phyloP scores from a whole-genome alignment of 768 basidiomycete species.

The Albatrellus ellisii region DNA sequence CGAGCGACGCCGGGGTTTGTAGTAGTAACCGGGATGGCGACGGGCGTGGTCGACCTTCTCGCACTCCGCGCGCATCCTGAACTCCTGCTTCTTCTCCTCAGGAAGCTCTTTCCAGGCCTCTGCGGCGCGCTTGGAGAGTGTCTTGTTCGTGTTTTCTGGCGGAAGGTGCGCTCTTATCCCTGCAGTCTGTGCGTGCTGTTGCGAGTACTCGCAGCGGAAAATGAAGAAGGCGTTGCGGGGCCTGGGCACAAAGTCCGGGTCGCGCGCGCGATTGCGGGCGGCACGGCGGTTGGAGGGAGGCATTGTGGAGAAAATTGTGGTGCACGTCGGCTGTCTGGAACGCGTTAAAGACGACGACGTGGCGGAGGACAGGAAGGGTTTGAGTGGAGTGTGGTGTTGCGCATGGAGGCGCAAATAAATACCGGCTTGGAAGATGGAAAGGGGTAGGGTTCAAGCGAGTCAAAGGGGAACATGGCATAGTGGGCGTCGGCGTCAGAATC shows the following conservation, averaged over 20 bases:
- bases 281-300: constrained; percentile 28
- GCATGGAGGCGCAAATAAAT: no score
- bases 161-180: constrained; percentile 16
- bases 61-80: constrained; percentile 36
- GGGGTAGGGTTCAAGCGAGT: no score
- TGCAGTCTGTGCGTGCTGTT: constrained; percentile 29
- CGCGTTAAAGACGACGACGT: no score
- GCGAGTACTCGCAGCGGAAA: constrained; percentile 54
- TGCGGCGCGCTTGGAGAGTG: constrained; percentile 65
- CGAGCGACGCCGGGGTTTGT: constrained; percentile 30
- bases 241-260: constrained; percentile 50
- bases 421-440: no score
- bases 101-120: constrained; percentile 60
- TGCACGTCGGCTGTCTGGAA: no score
- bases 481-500: no score
- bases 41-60: constrained; percentile 46
- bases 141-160: constrained; percentile 25
- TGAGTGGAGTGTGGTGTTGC: no score
- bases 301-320: constrained; percentile 9
- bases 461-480: no score
- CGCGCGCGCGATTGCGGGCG: constrained; percentile 27
- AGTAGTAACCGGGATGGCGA: constrained; percentile 50
- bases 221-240: constrained; percentile 64
- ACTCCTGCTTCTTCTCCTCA: constrained; percentile 32
- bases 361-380: no score